Conservation (phyloP, 495 filamentous ascomycete species). For the Neurospora sp. region DNA sequence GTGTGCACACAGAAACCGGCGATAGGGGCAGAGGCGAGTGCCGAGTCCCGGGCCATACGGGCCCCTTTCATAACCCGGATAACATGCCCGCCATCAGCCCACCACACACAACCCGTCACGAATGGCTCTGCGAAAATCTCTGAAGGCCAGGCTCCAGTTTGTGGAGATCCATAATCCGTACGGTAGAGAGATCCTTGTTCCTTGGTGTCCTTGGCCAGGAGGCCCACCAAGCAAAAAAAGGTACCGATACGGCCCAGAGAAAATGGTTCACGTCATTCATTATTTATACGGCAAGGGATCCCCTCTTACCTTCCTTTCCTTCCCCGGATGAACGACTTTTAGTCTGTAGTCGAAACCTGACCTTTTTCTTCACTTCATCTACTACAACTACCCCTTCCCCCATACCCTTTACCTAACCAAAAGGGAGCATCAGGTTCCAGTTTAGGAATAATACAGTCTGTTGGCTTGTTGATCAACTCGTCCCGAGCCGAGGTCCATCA, state of each 20-base stretch:
- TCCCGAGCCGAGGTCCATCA: background rate
- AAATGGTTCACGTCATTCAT: background rate
- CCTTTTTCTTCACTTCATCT: background rate
- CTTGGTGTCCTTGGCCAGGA: background rate
- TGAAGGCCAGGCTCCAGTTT: background rate
- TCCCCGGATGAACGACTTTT: background rate
- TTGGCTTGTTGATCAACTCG: slow-evolving; percentile 2
- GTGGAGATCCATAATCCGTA: background rate
- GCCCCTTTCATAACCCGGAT: background rate
- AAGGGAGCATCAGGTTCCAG: background rate
- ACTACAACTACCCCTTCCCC: background rate
- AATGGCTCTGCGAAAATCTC: background rate
- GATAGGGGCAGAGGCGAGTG: slow-evolving; percentile 1
- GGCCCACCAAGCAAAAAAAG: background rate
- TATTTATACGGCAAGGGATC: background rate
- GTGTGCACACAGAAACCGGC: background rate
- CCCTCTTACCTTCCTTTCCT: background rate
- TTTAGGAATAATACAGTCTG: background rate
- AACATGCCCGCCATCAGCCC: background rate
- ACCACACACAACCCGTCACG: background rate
- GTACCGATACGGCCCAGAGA: background rate
- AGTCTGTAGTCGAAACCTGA: background rate
- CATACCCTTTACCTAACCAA: background rate
- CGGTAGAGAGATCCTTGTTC: background rate
- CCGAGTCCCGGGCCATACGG: background rate